These are phyloP conservation scores for Logfia minima DNA, from an alignment of 129 eudicot genomes.

Conservation along the genomic window DNA sequence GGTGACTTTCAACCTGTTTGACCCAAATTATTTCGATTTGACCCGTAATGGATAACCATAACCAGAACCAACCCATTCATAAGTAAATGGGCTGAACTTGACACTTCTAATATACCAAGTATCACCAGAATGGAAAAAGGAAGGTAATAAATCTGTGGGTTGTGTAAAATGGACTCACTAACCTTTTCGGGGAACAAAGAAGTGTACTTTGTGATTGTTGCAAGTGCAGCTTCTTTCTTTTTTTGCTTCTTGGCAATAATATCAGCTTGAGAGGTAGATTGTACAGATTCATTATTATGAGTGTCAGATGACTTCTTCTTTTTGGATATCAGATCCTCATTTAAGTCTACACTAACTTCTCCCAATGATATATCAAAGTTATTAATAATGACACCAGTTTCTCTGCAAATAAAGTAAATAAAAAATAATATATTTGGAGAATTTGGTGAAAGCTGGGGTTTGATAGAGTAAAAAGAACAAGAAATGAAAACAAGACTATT, in stretches of 20 bases:
- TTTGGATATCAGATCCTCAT: conserved; percentile 57
- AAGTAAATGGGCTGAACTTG: not conserved
- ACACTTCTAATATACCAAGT: not conserved
- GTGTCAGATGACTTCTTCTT: conserved; percentile 46
- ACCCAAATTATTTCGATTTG: not conserved
- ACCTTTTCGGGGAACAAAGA: conserved; percentile 82
- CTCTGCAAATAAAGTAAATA: conserved; percentile 48
- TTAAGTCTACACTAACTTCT: conserved; percentile 51
- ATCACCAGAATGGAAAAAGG: not conserved
- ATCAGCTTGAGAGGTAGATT: conserved; percentile 36
- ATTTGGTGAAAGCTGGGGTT: not conserved
- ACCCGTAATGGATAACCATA: not conserved
- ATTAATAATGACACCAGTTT: conserved; percentile 58
- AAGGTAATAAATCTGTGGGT: conserved; percentile 17
- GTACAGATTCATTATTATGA: conserved; percentile 34
- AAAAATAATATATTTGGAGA: conserved; percentile 1
- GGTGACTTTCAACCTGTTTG: not conserved
- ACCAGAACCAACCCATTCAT: not conserved
- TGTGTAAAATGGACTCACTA: conserved; percentile 19
- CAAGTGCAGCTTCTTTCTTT: conserved; percentile 44
- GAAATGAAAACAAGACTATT: conserved; percentile 13
- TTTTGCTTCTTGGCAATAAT: conserved; percentile 42
- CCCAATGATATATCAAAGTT: conserved; percentile 68
- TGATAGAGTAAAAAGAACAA: not conserved
- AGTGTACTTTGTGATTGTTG: conserved; percentile 45